Conservation (phyloP, 1,284 basidiomycete genomes). For the Apiotrichum domesticum region DNA sequence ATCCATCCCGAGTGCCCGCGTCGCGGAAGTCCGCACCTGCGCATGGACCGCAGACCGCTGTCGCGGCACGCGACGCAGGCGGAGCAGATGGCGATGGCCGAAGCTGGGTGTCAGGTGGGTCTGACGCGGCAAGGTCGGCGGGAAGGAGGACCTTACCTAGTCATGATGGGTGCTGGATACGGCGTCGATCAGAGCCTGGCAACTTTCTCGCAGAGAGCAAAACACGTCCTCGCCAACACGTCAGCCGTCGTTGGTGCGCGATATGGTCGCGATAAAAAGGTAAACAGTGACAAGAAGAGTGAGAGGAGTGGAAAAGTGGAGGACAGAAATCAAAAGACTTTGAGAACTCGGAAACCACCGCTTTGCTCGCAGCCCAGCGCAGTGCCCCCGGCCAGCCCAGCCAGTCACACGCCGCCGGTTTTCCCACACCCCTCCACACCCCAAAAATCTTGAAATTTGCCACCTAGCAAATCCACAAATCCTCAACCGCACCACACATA, state of each 20-base stretch:
- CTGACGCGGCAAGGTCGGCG: too few species aligned
- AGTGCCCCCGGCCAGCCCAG: neutral
- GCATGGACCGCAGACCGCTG: neutral
- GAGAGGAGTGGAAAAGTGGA: too few species aligned
- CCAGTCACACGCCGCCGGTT: neutral
- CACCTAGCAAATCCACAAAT: neutral
- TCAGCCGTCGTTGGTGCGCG: too few species aligned
- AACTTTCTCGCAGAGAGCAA: too few species aligned
- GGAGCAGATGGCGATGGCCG: constrained; percentile 8
- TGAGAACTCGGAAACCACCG: too few species aligned
- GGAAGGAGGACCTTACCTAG: constrained; percentile 1
- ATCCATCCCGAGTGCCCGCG: neutral
- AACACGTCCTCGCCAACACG: too few species aligned
- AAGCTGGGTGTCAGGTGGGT: neutral
- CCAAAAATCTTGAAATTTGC: neutral
- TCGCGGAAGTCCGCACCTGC: neutral
- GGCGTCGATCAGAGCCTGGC: too few species aligned
- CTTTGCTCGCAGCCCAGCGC: too few species aligned
- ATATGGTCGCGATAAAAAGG: too few species aligned
- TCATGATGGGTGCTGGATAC: neutral
- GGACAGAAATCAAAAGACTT: too few species aligned
- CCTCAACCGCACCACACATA: neutral
- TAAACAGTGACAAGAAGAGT: too few species aligned
- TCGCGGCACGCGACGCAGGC: constrained; percentile 6
- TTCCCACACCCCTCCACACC: neutral